phyloP scores from a whole-genome alignment of 2,329 filamentous ascomycete genomes.

The Pseudogymnoascus sp. region DNA sequence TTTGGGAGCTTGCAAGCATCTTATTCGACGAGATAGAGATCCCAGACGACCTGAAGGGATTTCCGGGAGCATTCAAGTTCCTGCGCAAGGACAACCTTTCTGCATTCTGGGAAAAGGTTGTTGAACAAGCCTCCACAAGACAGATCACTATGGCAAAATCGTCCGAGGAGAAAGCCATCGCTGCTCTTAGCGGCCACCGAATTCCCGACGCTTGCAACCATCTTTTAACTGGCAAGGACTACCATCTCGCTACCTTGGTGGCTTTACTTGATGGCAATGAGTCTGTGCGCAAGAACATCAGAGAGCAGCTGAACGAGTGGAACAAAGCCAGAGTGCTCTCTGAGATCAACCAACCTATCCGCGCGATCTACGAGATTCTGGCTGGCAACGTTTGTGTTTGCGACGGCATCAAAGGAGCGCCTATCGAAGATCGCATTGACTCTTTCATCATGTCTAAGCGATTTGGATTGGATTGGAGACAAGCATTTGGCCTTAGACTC shows the following conservation, averaged over 20 bases:
- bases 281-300: constrained; percentile 65
- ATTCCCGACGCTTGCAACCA: constrained; percentile 76
- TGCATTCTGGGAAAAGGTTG: constrained; percentile 57
- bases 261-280: constrained; percentile 72
- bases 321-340: constrained; percentile 73
- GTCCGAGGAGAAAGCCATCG: constrained; percentile 75
- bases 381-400: constrained; percentile 81
- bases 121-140: constrained; percentile 51
- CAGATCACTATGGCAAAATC: constrained; percentile 53
- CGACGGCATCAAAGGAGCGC: constrained; percentile 64
- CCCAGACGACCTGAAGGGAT: constrained; percentile 34
- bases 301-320: constrained; percentile 77
- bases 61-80: constrained; percentile 31
- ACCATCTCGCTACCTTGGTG: constrained; percentile 76
- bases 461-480: constrained; percentile 87
- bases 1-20: constrained; percentile 82
- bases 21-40: constrained; percentile 68
- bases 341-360: constrained; percentile 77
- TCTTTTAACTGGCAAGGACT: constrained; percentile 68
- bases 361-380: constrained; percentile 82
- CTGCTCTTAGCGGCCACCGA: constrained; percentile 70
- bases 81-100: constrained; percentile 59
- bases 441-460: constrained; percentile 76
- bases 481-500: constrained; percentile 81
- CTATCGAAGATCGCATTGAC: constrained; percentile 70